phyloP scores from a whole-genome alignment of 176 grass and related monocot genomes.

The Avena atlantica region DNA sequence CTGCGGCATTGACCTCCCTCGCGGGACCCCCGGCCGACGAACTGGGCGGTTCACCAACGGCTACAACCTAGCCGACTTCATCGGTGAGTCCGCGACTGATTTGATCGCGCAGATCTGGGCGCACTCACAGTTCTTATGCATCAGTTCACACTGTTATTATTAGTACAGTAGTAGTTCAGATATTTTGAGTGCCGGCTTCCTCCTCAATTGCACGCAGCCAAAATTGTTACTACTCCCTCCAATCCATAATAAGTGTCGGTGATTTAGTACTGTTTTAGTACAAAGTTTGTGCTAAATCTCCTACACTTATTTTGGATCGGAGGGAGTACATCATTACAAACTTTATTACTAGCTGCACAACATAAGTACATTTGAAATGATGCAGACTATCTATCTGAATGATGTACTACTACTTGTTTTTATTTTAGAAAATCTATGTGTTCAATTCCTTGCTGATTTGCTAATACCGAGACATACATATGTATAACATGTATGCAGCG shows the following conservation, averaged over 20 bases:
- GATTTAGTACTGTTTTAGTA: no score
- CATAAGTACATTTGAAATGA: background rate
- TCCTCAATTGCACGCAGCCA: background rate
- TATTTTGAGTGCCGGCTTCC: background rate
- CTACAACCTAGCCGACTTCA: conserved; percentile 59
- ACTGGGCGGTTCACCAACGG: conserved; percentile 52
- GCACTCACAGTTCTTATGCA: background rate
- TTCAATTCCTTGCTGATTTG: background rate
- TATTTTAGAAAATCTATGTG: background rate
- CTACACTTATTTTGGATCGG: no score
- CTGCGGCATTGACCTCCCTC: conserved; percentile 48
- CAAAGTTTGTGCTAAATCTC: no score
- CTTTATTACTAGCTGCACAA: background rate
- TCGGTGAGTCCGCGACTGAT: conserved; percentile 30
- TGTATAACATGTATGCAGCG: conserved; percentile 19
- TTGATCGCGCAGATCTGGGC: background rate
- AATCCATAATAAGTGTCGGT: no score
- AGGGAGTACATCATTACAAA: background rate
- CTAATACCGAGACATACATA: background rate
- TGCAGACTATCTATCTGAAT: background rate
- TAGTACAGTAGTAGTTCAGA: background rate
- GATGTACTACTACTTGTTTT: background rate
- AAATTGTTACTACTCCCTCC: background rate
- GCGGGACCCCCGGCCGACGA: background rate
- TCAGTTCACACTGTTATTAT: background rate